Base-by-base conservation (phyloP, 2,329 filamentous ascomycete genomes). In the Xylaria sp. region DNA sequence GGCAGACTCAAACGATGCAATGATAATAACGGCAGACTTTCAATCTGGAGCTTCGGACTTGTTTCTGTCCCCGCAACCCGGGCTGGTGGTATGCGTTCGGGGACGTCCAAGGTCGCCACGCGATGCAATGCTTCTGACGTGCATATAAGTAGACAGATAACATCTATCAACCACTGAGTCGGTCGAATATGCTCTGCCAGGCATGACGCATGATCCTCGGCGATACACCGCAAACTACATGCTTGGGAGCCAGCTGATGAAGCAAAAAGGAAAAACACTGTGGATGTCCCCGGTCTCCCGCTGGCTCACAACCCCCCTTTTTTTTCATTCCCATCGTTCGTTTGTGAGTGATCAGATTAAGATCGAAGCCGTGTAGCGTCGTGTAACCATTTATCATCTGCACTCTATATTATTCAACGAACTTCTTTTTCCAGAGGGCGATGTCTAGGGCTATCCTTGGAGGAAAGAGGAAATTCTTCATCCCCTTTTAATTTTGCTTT, bases 51-150 rank as follows among this genome's bases (percentile, higher is more conserved):
- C 30, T 19, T 45, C 14, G 39, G 36, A n/a, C 14, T 19, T 12
- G 17, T 32, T 27, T 32, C 27, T 61, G 21, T 58, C 56, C 53
- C 55, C 65, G 60, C 17, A 65, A 68, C 65, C 68, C 68, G 14
- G 63, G 65, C 61, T 63, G 54, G 56, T 58, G 68, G 68, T 65
- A 72, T 63, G 61, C 58, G 51, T 65, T 67, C 68, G 56, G 58
- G 45, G 17, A 42, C 54, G 48, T 54, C 48, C 11, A 34, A 51
- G 36, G 42, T 53, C 24, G 24, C 39, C 32, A 65, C 55, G 61
- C 69, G 34, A 58, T 68, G 62, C 53, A 65, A 68, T 63, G 60
- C 63, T 58, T 67, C 62, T 65, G 62, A 67, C 64, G 56, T 68
- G 68, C 68, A 70, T 70, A 61, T 54, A 61, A 51, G 51, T 36